These are phyloP conservation scores for Aspergillus viridinutans DNA, from an alignment of 2,329 filamentous ascomycete species.

Conservation along the genomic window DNA sequence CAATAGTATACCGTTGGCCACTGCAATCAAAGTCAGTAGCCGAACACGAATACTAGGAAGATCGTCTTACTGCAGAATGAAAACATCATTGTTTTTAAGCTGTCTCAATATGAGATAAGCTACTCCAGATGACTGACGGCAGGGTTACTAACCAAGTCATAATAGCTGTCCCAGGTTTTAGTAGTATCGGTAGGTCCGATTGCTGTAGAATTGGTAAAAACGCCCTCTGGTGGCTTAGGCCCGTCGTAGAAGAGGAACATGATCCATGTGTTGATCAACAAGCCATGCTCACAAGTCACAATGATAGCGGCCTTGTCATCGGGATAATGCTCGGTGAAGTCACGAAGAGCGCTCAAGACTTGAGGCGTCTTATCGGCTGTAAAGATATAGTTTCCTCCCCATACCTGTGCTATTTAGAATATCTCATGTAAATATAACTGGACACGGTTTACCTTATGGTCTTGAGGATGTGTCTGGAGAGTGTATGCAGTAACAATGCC, in stretches of 20 bases:
- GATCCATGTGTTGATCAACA: conserved; percentile 52
- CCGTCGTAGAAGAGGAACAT: conserved; percentile 63
- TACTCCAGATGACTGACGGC: background rate
- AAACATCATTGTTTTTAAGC: conserved; percentile 41
- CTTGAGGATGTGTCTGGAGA: conserved; percentile 28
- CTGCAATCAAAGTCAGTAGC: conserved; percentile 13
- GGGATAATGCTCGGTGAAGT: conserved; percentile 45
- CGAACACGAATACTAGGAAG: background rate
- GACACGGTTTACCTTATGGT: conserved; percentile 20
- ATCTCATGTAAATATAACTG: conserved; percentile 9
- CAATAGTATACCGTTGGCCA: conserved; percentile 39
- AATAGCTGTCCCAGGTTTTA: conserved; percentile 46
- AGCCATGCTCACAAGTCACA: conserved; percentile 49
- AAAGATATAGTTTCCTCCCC: conserved; percentile 48
- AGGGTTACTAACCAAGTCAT: conserved; percentile 40
- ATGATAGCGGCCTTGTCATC: conserved; percentile 61
- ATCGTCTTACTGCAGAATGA: conserved; percentile 19
- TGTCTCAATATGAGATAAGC: conserved; percentile 1
- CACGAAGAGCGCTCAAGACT: conserved; percentile 28
- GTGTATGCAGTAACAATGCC: conserved; percentile 42
- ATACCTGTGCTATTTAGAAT: conserved; percentile 26
- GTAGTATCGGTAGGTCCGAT: conserved; percentile 45
- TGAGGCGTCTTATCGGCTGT: conserved; percentile 33
- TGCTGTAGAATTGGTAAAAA: conserved; percentile 55
- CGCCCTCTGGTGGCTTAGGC: conserved; percentile 46